A percentile compares a stretch with the other conserved stretches of the same genome.
These are phyloP conservation scores for Talaromyces sp. DNA, from an alignment of 2,329 filamentous ascomycete genomes.

Conservation along the genomic window DNA sequence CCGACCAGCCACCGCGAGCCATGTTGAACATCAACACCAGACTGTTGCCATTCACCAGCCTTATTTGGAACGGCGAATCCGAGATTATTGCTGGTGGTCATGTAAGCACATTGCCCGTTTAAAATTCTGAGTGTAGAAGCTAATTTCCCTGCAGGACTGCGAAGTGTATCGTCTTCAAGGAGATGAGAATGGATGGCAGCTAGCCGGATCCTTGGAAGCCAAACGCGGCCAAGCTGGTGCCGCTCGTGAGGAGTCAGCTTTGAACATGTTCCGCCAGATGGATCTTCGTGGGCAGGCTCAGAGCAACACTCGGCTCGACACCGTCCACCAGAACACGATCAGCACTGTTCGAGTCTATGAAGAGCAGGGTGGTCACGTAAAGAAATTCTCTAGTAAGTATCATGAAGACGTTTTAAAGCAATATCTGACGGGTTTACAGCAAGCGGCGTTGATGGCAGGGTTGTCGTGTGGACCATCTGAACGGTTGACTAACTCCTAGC, in stretches of 20 bases:
- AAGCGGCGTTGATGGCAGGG: conserved; percentile 74
- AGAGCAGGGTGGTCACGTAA: conserved; percentile 57
- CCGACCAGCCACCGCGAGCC: conserved; percentile 85
- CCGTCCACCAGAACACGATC: conserved; percentile 94
- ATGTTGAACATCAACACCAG: conserved; percentile 86
- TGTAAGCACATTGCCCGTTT: conserved; percentile 36
- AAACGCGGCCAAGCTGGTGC: conserved; percentile 56
- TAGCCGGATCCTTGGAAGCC: conserved; percentile 72
- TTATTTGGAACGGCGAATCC: conserved; percentile 85
- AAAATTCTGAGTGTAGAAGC: neutral
- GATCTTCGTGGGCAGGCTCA: conserved; percentile 89
- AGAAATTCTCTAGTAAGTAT: conserved; percentile 77
- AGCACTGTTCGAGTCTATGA: conserved; percentile 75
- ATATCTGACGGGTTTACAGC: conserved; percentile 42
- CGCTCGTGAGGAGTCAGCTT: conserved; percentile 75
- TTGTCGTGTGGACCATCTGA: conserved; percentile 71
- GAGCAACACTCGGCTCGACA: conserved; percentile 91
- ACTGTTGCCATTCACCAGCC: conserved; percentile 81
- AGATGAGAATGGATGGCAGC: conserved; percentile 71
- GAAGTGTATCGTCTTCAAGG: conserved; percentile 89
- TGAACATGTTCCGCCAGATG: conserved; percentile 99
- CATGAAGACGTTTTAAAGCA: conserved; percentile 10
- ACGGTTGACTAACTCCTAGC: neutral
- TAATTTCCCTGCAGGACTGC: conserved; percentile 46
- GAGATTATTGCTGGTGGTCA: conserved; percentile 96